Evolutionary conservation across 257 asterid genomes (phyloP).

Genomic region (Petunia axillaris): DNA sequence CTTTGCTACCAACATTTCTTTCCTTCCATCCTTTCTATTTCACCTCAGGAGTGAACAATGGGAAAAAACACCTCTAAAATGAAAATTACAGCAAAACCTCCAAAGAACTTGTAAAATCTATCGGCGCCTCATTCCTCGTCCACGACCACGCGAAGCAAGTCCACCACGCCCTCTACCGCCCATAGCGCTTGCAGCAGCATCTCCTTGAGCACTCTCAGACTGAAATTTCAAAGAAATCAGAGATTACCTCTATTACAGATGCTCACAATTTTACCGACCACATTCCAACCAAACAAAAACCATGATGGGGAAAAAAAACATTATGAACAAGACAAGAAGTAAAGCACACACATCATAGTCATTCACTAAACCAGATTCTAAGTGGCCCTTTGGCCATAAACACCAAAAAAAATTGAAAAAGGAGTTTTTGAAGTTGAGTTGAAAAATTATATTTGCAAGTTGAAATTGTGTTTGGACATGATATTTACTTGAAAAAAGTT

Average conservation of each 20-base stretch:
- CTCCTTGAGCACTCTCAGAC: constrained; percentile 99
- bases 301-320: neutral
- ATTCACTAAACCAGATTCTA: neutral
- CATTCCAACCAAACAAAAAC: neutral
- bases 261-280: neutral
- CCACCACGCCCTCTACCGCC: constrained; percentile 86
- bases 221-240: constrained; percentile 31
- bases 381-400: too few species aligned
- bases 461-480: too few species aligned
- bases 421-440: too few species aligned
- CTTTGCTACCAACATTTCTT: neutral
- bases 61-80: neutral
- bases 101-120: constrained; percentile 30
- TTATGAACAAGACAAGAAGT: neutral
- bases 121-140: constrained; percentile 93
- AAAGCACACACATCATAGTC: neutral
- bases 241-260: neutral
- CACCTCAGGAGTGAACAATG: neutral
- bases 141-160: constrained; percentile 68
- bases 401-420: too few species aligned
- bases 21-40: neutral
- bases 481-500: too few species aligned
- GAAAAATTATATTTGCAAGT: too few species aligned
- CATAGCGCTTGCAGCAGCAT: constrained; percentile 85
- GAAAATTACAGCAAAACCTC: constrained; percentile 26